A percentile compares a stretch with the other conserved stretches of the same genome.
These are phyloP conservation scores for Hericium coralloides DNA, from an alignment of 768 basidiomycete genomes.

Conservation along the genomic window DNA sequence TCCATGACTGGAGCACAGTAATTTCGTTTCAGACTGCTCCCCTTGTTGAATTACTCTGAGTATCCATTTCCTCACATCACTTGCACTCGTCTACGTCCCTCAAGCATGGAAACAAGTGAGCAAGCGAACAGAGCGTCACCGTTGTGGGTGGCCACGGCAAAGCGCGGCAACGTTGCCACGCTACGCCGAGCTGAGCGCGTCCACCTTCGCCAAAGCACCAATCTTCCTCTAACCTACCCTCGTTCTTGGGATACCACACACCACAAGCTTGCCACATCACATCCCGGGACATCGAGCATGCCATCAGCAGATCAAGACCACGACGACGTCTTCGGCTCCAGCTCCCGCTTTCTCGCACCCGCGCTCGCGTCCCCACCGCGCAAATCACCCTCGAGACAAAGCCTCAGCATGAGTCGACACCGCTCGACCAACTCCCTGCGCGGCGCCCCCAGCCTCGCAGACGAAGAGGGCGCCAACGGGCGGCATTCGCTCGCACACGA, in stretches of 20 bases:
- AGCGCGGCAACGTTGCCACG: neutral
- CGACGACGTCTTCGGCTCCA: neutral
- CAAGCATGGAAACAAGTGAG: no score
- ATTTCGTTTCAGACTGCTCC: no score
- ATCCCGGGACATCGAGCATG: neutral
- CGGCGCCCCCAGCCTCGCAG: constrained; percentile 28
- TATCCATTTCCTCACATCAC: no score
- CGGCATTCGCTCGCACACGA: constrained; percentile 79
- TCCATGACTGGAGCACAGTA: no score
- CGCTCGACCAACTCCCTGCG: constrained; percentile 47
- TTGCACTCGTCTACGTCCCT: no score
- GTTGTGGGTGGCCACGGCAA: neutral
- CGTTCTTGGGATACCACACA: neutral
- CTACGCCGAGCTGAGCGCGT: neutral
- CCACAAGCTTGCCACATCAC: neutral
- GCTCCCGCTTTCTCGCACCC: constrained; percentile 19
- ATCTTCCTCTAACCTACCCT: neutral
- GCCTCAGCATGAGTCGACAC: constrained; percentile 25
- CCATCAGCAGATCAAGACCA: neutral
- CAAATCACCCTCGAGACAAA: constrained; percentile 23
- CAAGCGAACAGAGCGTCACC: no score
- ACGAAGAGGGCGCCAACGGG: constrained; percentile 34
- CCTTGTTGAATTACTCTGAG: no score
- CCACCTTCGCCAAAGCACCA: neutral
- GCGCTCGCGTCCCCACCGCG: constrained; percentile 16